These are phyloP conservation scores for Nepenthes alata DNA, from an alignment of 179 eudicot species.

Conservation along the genomic window DNA sequence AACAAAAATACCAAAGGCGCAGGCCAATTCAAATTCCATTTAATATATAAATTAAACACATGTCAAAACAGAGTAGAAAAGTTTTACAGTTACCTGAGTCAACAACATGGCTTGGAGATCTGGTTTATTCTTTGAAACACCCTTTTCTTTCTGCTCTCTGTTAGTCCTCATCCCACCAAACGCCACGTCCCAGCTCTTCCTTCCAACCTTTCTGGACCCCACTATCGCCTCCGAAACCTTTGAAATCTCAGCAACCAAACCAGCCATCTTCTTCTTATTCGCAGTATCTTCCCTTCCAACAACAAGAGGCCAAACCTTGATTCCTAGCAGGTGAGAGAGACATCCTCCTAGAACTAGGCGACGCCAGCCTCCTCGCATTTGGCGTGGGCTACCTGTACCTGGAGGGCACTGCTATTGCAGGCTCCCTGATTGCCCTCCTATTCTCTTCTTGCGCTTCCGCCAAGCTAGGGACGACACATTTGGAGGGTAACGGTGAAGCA, in stretches of 20 bases:
- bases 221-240: slow-evolving; percentile 47
- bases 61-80: neutral
- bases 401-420: slow-evolving; percentile 83
- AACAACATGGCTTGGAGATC: slow-evolving; percentile 2
- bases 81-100: slow-evolving; percentile 2
- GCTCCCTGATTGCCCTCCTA: slow-evolving; percentile 42
- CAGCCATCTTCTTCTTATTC: slow-evolving; percentile 2
- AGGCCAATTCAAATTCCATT: too few species aligned
- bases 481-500: slow-evolving; percentile 1
- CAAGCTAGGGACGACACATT: slow-evolving; percentile 42
- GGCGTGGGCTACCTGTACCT: slow-evolving; percentile 92
- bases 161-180: slow-evolving; percentile 12
- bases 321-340: slow-evolving; percentile 41
- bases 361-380: neutral
- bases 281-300: slow-evolving; percentile 4
- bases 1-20: too few species aligned
- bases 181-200: slow-evolving; percentile 81
- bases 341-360: slow-evolving; percentile 10
- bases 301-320: slow-evolving; percentile 25
- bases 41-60: too few species aligned
- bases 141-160: slow-evolving; percentile 1
- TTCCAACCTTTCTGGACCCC: slow-evolving; percentile 37
- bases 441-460: slow-evolving; percentile 65
- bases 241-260: slow-evolving; percentile 40
- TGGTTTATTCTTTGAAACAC: neutral